Evolutionary conservation across 352 stramenopile genomes (phyloP).

Genomic region (Phytophthora foliorum): DNA sequence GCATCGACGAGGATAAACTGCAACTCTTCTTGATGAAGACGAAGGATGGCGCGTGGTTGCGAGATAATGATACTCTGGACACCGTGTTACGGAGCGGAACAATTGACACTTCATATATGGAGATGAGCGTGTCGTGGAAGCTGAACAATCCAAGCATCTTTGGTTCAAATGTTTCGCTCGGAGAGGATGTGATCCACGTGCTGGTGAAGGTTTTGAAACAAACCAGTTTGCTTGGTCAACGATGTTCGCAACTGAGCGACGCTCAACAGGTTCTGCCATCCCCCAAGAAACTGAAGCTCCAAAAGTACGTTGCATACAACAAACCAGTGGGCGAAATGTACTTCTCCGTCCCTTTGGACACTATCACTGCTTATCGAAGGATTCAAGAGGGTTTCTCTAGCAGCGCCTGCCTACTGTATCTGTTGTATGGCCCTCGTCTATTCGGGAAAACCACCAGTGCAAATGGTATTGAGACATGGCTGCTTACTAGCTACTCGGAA

Average conservation of each 20-base stretch:
- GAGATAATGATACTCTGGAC: slow-evolving; percentile 16
- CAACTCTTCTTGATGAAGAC: background rate
- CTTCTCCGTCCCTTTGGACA: background rate
- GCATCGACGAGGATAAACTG: background rate
- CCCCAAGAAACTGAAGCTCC: background rate
- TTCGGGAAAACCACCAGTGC: slow-evolving; percentile 28
- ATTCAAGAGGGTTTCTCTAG: slow-evolving; percentile 11
- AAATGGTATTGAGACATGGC: background rate
- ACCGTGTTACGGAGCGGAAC: slow-evolving; percentile 6
- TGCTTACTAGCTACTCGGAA: background rate
- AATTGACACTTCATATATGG: slow-evolving; percentile 12
- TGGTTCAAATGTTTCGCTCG: slow-evolving; percentile 17
- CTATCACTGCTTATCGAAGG: background rate
- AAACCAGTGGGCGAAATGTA: background rate
- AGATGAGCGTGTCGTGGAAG: slow-evolving; percentile 28
- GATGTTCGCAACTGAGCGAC: background rate
- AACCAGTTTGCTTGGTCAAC: background rate
- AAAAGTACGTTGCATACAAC: background rate
- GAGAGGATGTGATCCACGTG: slow-evolving; percentile 23
- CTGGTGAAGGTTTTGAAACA: slow-evolving; percentile 1
- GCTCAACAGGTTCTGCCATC: background rate
- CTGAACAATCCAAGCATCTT: slow-evolving; percentile 19
- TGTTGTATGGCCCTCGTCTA: slow-evolving; percentile 35
- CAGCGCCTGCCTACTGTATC: background rate
- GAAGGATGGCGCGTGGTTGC: background rate